Evolutionary conservation across 495 filamentous ascomycete species (phyloP).

Genomic region (Aspergillus cavernicola): DNA sequence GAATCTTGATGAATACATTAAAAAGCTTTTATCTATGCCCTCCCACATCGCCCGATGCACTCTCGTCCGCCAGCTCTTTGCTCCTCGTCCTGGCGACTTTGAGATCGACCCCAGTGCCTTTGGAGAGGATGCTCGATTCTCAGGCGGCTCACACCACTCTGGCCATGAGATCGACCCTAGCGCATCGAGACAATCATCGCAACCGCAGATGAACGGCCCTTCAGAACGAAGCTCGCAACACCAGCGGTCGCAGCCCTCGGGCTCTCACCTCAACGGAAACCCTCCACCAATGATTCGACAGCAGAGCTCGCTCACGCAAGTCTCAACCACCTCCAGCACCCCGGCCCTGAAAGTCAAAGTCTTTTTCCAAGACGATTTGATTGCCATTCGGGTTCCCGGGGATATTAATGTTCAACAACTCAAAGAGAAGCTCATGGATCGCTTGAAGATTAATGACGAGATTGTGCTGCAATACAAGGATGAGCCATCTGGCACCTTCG

Average conservation of each 20-base stretch:
- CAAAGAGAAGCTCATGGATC: slow-evolving; percentile 74
- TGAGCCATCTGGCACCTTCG: slow-evolving; percentile 70
- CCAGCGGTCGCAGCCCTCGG: slow-evolving; percentile 51
- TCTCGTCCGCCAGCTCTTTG: slow-evolving; percentile 85
- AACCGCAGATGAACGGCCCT: slow-evolving; percentile 62
- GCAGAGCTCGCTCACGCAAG: slow-evolving; percentile 68
- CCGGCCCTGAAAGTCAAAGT: slow-evolving; percentile 86
- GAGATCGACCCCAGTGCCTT: slow-evolving; percentile 73
- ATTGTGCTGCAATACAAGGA: slow-evolving; percentile 82
- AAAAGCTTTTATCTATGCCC: slow-evolving; percentile 79
- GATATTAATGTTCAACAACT: slow-evolving; percentile 76
- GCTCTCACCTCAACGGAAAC: slow-evolving; percentile 37
- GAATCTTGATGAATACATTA: slow-evolving; percentile 92
- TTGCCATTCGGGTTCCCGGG: slow-evolving; percentile 81
- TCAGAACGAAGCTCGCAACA: slow-evolving; percentile 51
- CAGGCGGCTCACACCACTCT: slow-evolving; percentile 67
- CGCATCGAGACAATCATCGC: slow-evolving; percentile 72
- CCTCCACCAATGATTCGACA: slow-evolving; percentile 64
- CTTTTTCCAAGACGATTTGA: slow-evolving; percentile 83
- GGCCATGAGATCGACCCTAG: slow-evolving; percentile 46
- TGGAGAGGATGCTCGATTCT: slow-evolving; percentile 66
- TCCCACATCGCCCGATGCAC: slow-evolving; percentile 77
- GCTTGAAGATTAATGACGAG: slow-evolving; percentile 69
- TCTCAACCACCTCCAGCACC: slow-evolving; percentile 50
- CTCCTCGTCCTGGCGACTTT: slow-evolving; percentile 84